These are phyloP conservation scores for Penicillium longicatenatum DNA, from an alignment of 495 filamentous ascomycete species.

Conservation along the genomic window DNA sequence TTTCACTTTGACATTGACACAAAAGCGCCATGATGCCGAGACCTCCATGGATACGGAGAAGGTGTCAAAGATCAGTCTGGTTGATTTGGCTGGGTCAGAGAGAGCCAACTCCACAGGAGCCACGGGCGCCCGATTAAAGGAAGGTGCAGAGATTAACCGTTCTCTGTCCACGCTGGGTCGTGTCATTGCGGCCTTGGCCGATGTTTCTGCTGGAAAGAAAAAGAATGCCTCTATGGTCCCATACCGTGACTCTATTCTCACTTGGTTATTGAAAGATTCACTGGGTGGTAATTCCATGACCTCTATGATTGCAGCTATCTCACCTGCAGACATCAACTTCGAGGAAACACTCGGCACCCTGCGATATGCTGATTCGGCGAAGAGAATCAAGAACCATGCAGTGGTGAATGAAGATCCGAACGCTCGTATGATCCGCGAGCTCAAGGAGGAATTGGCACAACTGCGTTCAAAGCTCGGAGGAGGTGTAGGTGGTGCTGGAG, in stretches of 20 bases:
- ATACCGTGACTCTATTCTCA: conserved; percentile 95
- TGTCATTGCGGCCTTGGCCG: conserved; percentile 96
- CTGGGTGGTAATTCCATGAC: conserved; percentile 99
- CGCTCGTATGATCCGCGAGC: conserved; percentile 95
- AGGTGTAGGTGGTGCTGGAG: conserved; percentile 50
- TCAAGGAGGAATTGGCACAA: conserved; percentile 92
- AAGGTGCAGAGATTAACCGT: conserved; percentile 98
- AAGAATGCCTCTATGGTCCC: conserved; percentile 86
- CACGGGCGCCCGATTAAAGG: conserved; percentile 92
- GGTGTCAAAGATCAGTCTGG: conserved; percentile 95
- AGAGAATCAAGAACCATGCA: conserved; percentile 99
- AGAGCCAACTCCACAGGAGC: conserved; percentile 94
- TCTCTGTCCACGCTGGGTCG: conserved; percentile 95
- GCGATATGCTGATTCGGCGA: conserved; percentile 95
- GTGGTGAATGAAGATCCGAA: conserved; percentile 99
- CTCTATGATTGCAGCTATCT: conserved; percentile 99
- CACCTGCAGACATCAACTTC: conserved; percentile 98
- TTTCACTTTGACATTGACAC: conserved; percentile 93
- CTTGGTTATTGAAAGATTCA: conserved; percentile 97
- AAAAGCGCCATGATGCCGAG: conserved; percentile 90
- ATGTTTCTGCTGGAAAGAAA: conserved; percentile 83
- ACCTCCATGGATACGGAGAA: conserved; percentile 97
- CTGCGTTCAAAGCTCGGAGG: conserved; percentile 84
- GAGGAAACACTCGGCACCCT: conserved; percentile 96
- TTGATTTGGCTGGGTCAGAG: conserved; percentile 97